A percentile compares a stretch with the other conserved stretches of the same genome.
These are phyloP conservation scores for Cymbidium sinense DNA, from an alignment of 106 monocot genomes.

Conservation along the genomic window DNA sequence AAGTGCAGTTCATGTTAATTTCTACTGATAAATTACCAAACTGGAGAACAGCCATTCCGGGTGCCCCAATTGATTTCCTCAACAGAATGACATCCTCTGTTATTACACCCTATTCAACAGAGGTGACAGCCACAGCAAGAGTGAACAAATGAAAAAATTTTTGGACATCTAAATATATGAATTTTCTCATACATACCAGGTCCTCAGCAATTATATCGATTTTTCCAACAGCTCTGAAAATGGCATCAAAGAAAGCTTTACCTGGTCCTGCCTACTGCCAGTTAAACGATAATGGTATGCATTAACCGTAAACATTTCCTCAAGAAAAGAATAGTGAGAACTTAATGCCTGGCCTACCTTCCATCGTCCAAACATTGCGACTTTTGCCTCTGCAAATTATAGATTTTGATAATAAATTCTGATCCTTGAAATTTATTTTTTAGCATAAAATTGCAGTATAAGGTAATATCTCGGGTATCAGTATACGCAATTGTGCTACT, in stretches of 20 bases:
- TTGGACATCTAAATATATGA: neutral
- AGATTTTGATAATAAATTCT: slow-evolving; percentile 6
- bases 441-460: neutral
- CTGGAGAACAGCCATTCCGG: slow-evolving; percentile 98
- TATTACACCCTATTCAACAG: slow-evolving; percentile 73
- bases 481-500: neutral
- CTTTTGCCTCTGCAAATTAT: slow-evolving; percentile 66
- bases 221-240: slow-evolving; percentile 71
- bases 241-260: slow-evolving; percentile 90
- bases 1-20: neutral
- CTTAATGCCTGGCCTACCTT: slow-evolving; percentile 39
- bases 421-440: neutral
- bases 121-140: neutral
- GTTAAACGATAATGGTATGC: slow-evolving; percentile 8
- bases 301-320: slow-evolving; percentile 8
- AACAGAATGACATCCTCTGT: slow-evolving; percentile 92
- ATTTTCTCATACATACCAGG: slow-evolving; percentile 38
- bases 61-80: slow-evolving; percentile 80
- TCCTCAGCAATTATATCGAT: slow-evolving; percentile 90
- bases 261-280: slow-evolving; percentile 89
- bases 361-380: slow-evolving; percentile 80
- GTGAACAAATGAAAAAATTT: neutral
- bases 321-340: neutral
- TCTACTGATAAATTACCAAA: slow-evolving; percentile 56
- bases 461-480: neutral